A percentile compares a stretch with the other conserved stretches of the same genome.
Conservation (phyloP, 768 basidiomycete species). For the Dentipellis sp. region DNA sequence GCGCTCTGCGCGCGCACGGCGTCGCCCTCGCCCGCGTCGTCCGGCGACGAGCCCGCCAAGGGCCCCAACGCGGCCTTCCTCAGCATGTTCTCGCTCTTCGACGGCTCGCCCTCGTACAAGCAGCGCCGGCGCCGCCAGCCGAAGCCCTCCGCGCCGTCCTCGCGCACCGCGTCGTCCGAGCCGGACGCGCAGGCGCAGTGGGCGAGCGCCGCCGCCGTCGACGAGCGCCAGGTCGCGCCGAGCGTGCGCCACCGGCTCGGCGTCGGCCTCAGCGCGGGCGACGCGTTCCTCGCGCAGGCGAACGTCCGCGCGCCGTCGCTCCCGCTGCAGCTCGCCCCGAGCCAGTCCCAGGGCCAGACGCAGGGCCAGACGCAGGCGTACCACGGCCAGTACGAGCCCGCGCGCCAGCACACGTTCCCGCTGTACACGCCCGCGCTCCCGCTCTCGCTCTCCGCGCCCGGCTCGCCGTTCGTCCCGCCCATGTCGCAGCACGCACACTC, state of each 20-base stretch:
- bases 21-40: slow-evolving; percentile 5
- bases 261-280: slow-evolving; percentile 9
- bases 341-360: not conserved
- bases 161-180: slow-evolving; percentile 16
- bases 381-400: slow-evolving; percentile 4
- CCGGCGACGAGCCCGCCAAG: slow-evolving; percentile 16
- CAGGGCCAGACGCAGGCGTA: not conserved
- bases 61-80: slow-evolving; percentile 38
- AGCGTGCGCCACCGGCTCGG: slow-evolving; percentile 12
- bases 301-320: slow-evolving; percentile 2
- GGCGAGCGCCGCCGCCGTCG: slow-evolving; percentile 5
- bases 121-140: slow-evolving; percentile 70
- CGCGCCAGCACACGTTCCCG: slow-evolving; percentile 11
- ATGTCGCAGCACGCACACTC: not conserved
- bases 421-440: slow-evolving; percentile 8
- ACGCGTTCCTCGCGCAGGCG: slow-evolving; percentile 15
- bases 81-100: slow-evolving; percentile 64
- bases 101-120: slow-evolving; percentile 85
- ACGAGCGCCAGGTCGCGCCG: slow-evolving; percentile 23
- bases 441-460: not conserved
- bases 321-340: slow-evolving; percentile 4
- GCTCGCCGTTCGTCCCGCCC: not conserved
- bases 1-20: slow-evolving; percentile 7
- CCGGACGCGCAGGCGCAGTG: slow-evolving; percentile 9
- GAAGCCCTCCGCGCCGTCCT: slow-evolving; percentile 30